phyloP scores from a whole-genome alignment of 1,284 basidiomycete genomes.

The Cryptococcus sp. region DNA sequence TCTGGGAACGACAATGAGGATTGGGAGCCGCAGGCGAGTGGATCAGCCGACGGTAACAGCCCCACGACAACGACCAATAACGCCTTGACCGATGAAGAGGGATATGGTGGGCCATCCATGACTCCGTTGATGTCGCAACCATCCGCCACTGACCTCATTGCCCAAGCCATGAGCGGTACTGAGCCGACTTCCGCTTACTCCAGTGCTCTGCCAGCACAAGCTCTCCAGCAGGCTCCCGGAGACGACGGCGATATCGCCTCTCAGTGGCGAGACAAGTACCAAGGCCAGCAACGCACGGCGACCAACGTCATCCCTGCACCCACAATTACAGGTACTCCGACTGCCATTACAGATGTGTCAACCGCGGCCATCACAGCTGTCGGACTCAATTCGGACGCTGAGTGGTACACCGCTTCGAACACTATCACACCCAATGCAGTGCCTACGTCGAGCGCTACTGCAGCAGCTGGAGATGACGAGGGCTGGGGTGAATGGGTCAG shows the following conservation, averaged over 20 bases:
- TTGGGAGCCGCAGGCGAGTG: too few relatives aligned
- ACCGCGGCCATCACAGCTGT: background rate
- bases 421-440: background rate
- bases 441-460: background rate
- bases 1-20: too few relatives aligned
- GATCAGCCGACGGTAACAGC: too few relatives aligned
- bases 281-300: background rate
- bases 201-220: too few relatives aligned
- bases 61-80: background rate
- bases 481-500: conserved; percentile 5
- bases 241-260: background rate
- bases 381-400: background rate
- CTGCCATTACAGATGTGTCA: conserved; percentile 1
- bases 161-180: conserved; percentile 1
- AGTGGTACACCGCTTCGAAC: background rate
- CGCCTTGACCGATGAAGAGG: background rate
- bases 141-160: conserved; percentile 10
- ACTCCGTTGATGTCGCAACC: background rate
- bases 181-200: conserved; percentile 1
- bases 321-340: conserved; percentile 1
- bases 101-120: background rate
- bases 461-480: background rate
- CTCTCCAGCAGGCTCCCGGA: too few relatives aligned
- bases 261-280: background rate
- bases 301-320: background rate